Evolutionary conservation across 2,329 filamentous ascomycete genomes (phyloP), one percentile per base, ranked within the genome.

Genomic region (Aspergillus arachidicola): DNA sequence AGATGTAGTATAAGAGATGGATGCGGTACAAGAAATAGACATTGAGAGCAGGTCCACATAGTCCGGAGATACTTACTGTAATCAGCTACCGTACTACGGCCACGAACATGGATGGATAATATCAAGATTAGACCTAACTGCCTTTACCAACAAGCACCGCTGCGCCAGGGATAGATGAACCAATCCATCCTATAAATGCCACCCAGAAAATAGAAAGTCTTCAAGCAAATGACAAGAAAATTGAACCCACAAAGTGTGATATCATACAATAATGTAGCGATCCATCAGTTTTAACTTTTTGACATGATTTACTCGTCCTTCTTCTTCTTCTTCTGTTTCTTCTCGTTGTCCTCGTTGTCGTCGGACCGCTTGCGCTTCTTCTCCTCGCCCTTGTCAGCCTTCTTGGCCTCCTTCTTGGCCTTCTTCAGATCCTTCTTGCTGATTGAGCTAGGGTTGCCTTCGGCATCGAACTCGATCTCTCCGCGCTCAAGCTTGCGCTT

Each of bases 351-450:
- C 56, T 87, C 87, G 64, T 84, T 80, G 30, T 84, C 81, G 41
- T 80, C 83, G 61, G 79, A 77, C 59, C 81, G 84, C 82, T 91
- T 91, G 76, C 89, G 86, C 86, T 92, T 92, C 86, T 92, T 92
- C 78, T 85, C 51, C 32, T 55, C 85, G 3, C 85, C 82, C 60
- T 81, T 80, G 56, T 79, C 78, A 19, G 82, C 83, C 72, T 87
- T 86, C 74, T 87, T 84, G 46, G 80, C 81, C 66, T 84, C 86
- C 80, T 90, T 91, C 80, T 86, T 87, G 63, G 85, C 80, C 83
- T 91, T 91, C 85, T 92, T 92, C 72, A 90, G 78, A 54, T 91
- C 89, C 81, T 92, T 92, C 84, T 92, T 92, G 82, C 87, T 91
- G 71, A 89, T 79, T 4, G 91, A 83, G 69, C 86, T 83, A 46